Conservation (phyloP, 257 asterid species). For the Gentiana macrophylla region DNA sequence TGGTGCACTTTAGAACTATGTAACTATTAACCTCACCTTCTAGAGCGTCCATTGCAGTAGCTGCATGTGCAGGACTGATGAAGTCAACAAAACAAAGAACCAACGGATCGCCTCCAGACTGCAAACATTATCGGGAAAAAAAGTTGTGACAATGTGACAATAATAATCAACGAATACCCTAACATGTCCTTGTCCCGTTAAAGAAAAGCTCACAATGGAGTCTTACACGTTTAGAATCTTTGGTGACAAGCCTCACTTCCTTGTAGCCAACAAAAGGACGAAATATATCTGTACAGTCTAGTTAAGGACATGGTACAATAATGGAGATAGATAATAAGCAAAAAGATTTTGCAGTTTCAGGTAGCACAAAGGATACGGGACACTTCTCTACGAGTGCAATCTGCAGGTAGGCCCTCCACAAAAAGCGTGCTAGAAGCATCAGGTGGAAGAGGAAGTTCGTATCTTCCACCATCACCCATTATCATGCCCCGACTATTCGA, state of each 20-base stretch:
- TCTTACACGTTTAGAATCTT: slow-evolving; percentile 67
- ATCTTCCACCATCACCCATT: slow-evolving; percentile 33
- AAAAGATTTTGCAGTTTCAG: not conserved
- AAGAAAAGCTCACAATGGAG: slow-evolving; percentile 14
- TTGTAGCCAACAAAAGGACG: slow-evolving; percentile 83
- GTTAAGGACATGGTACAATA: slow-evolving; percentile 39
- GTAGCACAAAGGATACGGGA: slow-evolving; percentile 56
- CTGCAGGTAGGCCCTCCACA: slow-evolving; percentile 43
- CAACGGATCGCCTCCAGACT: slow-evolving; percentile 65
- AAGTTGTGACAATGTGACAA: not conserved
- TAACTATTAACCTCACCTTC: slow-evolving; percentile 38
- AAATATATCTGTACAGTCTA: slow-evolving; percentile 49
- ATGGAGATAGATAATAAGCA: slow-evolving; percentile 1
- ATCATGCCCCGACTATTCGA: slow-evolving; percentile 32
- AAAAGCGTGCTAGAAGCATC: slow-evolving; percentile 77
- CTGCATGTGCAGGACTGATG: slow-evolving; percentile 72
- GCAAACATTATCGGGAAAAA: slow-evolving; percentile 17
- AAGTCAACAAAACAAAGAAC: slow-evolving; percentile 83
- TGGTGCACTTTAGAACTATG: not conserved
- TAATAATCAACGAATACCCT: not conserved
- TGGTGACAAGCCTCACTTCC: slow-evolving; percentile 72
- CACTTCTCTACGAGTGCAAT: slow-evolving; percentile 72
- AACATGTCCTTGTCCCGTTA: not conserved
- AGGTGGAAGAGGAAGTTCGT: slow-evolving; percentile 65
- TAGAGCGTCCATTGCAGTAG: slow-evolving; percentile 67